Conservation (phyloP, 331 rosid genomes). For the Arachis monticola region DNA sequence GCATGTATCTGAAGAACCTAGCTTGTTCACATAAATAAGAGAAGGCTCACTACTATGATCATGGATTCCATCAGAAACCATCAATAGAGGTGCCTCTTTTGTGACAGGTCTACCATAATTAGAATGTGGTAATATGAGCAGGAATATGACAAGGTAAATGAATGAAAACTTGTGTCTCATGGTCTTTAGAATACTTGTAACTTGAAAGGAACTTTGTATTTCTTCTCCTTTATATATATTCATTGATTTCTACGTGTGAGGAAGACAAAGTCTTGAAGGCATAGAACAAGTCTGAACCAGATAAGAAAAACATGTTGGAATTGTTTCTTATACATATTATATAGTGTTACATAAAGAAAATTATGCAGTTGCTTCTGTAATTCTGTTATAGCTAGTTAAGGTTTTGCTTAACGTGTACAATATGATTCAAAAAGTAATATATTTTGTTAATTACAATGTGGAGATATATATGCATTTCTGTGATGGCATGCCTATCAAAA, state of each 20-base stretch:
- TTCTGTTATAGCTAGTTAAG: not conserved
- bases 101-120: constrained; percentile 34
- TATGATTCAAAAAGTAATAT: not conserved
- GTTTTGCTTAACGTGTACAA: constrained; percentile 25
- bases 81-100: constrained; percentile 35
- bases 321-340: no score
- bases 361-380: not conserved
- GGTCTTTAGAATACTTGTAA: not conserved
- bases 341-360: not conserved
- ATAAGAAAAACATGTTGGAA: constrained; percentile 4
- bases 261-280: constrained; percentile 9
- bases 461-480: not conserved
- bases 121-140: constrained; percentile 4
- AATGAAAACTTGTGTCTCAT: constrained; percentile 21
- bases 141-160: constrained; percentile 10
- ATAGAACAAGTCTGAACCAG: constrained; percentile 11
- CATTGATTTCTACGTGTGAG: not conserved
- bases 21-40: not conserved
- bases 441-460: not conserved
- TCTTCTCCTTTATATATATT: not conserved
- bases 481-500: constrained; percentile 8
- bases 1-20: constrained; percentile 41
- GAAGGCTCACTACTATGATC: constrained; percentile 22
- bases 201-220: not conserved
- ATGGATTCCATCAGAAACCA: constrained; percentile 59